Evolutionary conservation across 1,139 yeast genomes (phyloP).

Genomic region (Kodamaea plutei): DNA sequence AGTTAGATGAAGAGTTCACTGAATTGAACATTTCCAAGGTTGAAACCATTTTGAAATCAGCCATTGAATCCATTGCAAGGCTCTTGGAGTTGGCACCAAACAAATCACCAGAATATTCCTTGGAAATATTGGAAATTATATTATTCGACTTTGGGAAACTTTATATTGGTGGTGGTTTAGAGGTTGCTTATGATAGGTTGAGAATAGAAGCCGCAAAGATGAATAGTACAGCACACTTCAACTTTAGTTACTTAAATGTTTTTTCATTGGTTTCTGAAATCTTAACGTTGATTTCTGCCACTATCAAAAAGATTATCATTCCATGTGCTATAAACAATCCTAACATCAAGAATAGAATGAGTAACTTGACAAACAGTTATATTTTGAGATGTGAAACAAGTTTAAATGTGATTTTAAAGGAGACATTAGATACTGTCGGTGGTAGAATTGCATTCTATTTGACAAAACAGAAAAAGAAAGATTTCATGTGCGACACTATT

Average conservation of each 20-base stretch:
- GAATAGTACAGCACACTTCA: conserved; percentile 23
- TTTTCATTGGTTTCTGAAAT: conserved; percentile 61
- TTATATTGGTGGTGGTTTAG: conserved; percentile 73
- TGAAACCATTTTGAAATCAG: conserved; percentile 62
- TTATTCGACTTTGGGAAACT: conserved; percentile 68
- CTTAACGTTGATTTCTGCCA: conserved; percentile 62
- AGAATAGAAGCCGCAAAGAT: conserved; percentile 29
- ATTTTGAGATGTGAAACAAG: conserved; percentile 66
- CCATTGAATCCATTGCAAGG: conserved; percentile 79
- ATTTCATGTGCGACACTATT: conserved; percentile 48
- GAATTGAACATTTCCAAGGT: conserved; percentile 45
- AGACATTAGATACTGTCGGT: conserved; percentile 48
- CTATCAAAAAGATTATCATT: conserved; percentile 65
- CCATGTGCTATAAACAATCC: conserved; percentile 69
- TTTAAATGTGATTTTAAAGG: conserved; percentile 61
- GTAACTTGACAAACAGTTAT: conserved; percentile 62
- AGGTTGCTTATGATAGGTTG: conserved; percentile 53
- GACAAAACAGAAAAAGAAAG: conserved; percentile 61
- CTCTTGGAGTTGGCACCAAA: conserved; percentile 68
- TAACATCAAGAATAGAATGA: conserved; percentile 57
- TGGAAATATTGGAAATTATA: conserved; percentile 64
- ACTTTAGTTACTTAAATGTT: conserved; percentile 46
- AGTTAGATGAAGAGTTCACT: conserved; percentile 23
- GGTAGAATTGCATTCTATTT: conserved; percentile 47
- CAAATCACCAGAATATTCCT: conserved; percentile 59